phyloP scores from a whole-genome alignment of 768 basidiomycete species.

The Infundibulicybe gibba region DNA sequence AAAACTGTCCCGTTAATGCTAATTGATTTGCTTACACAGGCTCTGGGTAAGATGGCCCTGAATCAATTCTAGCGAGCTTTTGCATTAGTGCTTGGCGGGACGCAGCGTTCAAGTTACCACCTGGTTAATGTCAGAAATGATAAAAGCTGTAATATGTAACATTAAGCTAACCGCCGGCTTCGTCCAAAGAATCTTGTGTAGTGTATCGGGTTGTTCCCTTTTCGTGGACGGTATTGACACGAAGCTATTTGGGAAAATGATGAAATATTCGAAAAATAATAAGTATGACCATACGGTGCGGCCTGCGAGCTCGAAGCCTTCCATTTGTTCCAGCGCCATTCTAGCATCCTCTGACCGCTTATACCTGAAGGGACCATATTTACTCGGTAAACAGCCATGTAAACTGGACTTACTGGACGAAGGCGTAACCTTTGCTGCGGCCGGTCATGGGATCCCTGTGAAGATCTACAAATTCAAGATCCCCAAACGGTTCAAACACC shows the following conservation, averaged over 20 bases:
- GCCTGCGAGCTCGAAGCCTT: slow-evolving; percentile 96
- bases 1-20: slow-evolving; percentile 1
- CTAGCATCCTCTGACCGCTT: slow-evolving; percentile 90
- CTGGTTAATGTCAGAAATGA: slow-evolving; percentile 32
- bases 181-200: slow-evolving; percentile 80
- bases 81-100: slow-evolving; percentile 99
- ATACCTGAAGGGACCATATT: slow-evolving; percentile 47
- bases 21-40: slow-evolving; percentile 47
- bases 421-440: slow-evolving; percentile 96
- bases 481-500: slow-evolving; percentile 98
- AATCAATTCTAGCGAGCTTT: slow-evolving; percentile 96
- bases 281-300: slow-evolving; percentile 60
- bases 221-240: slow-evolving; percentile 91
- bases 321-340: slow-evolving; percentile 98
- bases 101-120: slow-evolving; percentile 96
- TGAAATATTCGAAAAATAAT: background rate
- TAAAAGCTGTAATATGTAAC: background rate
- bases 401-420: slow-evolving; percentile 76
- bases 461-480: slow-evolving; percentile 97
- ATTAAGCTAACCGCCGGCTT: slow-evolving; percentile 67
- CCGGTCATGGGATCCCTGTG: slow-evolving; percentile 94
- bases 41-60: slow-evolving; percentile 50
- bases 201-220: slow-evolving; percentile 78
- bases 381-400: background rate
- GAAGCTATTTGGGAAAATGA: slow-evolving; percentile 45